Base-by-base conservation (phyloP, 2,329 filamentous ascomycete genomes). In the Fusarium solani-melongenae region DNA sequence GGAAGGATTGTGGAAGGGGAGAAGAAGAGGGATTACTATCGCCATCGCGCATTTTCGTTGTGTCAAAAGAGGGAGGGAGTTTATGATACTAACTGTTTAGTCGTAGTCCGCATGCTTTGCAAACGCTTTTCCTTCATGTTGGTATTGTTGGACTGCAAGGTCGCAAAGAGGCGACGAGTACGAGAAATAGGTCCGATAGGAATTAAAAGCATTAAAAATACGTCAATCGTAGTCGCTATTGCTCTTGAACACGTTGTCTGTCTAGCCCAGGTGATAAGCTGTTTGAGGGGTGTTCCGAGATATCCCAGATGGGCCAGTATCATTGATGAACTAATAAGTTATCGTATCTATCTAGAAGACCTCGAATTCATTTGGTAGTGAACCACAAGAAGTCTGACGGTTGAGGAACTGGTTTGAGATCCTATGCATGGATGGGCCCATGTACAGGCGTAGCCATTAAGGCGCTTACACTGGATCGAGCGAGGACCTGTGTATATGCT, bases 11-110 rank as follows among this genome's bases (percentile, higher is more conserved):
- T 10, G 31, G 60, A 36, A 15, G 41, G 41, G 9, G 14, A 27
- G 22, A 46, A 44, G 38, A 57, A 62, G 36, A 58, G 57, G 62
- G 41, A 39, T 41, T 39, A 51, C 31, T 63, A 44, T 55, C 53
- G 72, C 69, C 24, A 64, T 60, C 46, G 41, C 20, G 29, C 9
- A 49, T 59, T 67, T 74, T 76, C 67, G 70, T 75, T 76, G 39
- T 57, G 73, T 76, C 64, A 71, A 66, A 76, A 63, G 66, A 67
- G 67, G 58, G 46, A 55, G 59, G 31, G 65, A 15, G n/a, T 33
- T 66, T n/a, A 60, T 38, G 33, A 36, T 33, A 17, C 62, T 31
- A 10, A 38, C 11, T 57, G 31, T 31, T 36, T 51, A 17, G 33
- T 55, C 27, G 36, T 53, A 60, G 22, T 58, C 51, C 51, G 38